Conservation (phyloP, 139 green algal species). For the Pleodorina starrii region DNA sequence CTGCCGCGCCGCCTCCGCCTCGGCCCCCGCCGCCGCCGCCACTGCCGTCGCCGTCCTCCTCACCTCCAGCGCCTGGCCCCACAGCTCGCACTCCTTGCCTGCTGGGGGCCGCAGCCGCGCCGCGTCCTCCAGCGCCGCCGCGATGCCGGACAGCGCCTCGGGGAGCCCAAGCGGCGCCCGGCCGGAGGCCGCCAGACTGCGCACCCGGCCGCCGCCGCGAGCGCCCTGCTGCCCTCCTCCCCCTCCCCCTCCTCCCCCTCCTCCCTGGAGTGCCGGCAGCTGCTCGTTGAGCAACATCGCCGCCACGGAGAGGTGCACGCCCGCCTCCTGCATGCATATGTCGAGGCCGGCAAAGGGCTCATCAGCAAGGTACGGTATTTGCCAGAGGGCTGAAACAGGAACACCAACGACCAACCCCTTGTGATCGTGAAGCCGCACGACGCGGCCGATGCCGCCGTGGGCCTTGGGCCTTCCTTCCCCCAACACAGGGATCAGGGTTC, state of each 20-base stretch:
- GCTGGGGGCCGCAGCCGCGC: constrained; percentile 18
- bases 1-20: not conserved
- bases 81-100: constrained; percentile 4
- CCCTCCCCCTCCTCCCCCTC: not conserved
- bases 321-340: not conserved
- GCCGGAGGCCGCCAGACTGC: not conserved
- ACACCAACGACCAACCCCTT: not conserved
- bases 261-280: not conserved
- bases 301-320: constrained; percentile 20
- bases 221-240: not conserved
- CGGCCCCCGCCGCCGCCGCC: not conserved
- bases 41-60: not conserved
- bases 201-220: too few relatives aligned
- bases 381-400: not conserved
- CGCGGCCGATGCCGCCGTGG: not conserved
- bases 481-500: not conserved
- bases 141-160: not conserved
- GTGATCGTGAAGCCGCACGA: not conserved
- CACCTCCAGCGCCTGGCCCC: constrained; percentile 25
- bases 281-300: constrained; percentile 21
- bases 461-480: not conserved
- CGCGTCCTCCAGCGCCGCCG: constrained; percentile 1
- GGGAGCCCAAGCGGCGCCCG: not conserved
- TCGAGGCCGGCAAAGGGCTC: not conserved
- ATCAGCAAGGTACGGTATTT: not conserved